A percentile compares a stretch with the other conserved stretches of the same genome.
phyloP scores from a whole-genome alignment of 2,329 filamentous ascomycete species.

The Microcyclosporella mali region DNA sequence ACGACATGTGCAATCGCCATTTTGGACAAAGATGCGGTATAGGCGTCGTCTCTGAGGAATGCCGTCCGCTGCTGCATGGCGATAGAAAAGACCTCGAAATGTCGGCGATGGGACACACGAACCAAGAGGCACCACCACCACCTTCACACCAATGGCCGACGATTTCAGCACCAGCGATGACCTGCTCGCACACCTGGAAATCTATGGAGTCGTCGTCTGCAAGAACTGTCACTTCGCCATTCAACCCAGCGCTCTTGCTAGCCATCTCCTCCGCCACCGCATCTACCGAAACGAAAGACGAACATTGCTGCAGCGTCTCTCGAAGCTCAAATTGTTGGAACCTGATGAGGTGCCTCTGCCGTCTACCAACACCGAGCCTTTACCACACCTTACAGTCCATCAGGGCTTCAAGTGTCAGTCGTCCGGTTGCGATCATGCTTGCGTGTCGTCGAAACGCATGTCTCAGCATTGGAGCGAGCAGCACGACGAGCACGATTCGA shows the following conservation, averaged over 20 bases:
- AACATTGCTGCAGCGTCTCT: constrained; percentile 9
- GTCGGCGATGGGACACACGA: no score
- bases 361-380: constrained; percentile 4
- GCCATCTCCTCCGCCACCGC: constrained; percentile 14
- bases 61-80: no score
- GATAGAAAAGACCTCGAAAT: no score
- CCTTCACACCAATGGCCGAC: no score
- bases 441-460: constrained; percentile 18
- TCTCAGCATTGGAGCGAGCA: constrained; percentile 13
- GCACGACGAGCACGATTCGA: constrained; percentile 15
- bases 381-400: constrained; percentile 11
- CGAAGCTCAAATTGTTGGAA: constrained; percentile 11
- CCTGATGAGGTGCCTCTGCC: constrained; percentile 8
- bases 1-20: no score
- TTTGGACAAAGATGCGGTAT: no score
- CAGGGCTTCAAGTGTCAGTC: constrained; percentile 9
- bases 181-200: constrained; percentile 13
- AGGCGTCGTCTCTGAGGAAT: no score
- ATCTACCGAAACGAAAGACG: constrained; percentile 15
- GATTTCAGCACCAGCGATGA: neutral
- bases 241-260: constrained; percentile 12
- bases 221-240: constrained; percentile 14
- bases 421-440: constrained; percentile 10
- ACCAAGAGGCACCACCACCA: no score
- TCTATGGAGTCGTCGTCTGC: constrained; percentile 15